These are phyloP conservation scores for Diaporthe sp. DNA, from an alignment of 2,329 filamentous ascomycete species.

Conservation along the genomic window DNA sequence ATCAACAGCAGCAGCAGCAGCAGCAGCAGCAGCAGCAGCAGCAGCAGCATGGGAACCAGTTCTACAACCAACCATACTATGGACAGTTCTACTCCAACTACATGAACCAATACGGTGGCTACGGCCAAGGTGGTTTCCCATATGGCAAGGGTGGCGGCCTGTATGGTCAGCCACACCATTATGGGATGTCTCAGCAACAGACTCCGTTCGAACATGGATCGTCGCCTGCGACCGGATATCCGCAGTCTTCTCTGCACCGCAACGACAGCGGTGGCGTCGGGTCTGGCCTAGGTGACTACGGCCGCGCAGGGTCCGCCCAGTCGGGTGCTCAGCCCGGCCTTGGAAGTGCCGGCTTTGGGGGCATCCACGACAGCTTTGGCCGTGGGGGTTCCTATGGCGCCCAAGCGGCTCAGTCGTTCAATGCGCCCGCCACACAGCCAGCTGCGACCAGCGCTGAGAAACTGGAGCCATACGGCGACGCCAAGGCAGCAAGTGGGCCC, in stretches of 20 bases:
- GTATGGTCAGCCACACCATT: constrained; percentile 68
- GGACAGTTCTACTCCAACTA: constrained; percentile 76
- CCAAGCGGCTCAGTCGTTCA: constrained; percentile 68
- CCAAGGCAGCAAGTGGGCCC: constrained; percentile 67
- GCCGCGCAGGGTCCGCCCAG: constrained; percentile 65
- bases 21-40: constrained; percentile 60
- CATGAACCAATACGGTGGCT: constrained; percentile 66
- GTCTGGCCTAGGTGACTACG: constrained; percentile 68
- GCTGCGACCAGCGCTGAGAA: constrained; percentile 64
- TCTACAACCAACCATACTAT: constrained; percentile 71
- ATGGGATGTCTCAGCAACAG: constrained; percentile 69
- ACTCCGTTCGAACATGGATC: constrained; percentile 69
- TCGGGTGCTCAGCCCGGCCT: constrained; percentile 65
- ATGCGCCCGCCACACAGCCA: constrained; percentile 63
- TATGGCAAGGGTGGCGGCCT: constrained; percentile 68
- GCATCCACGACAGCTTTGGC: constrained; percentile 68
- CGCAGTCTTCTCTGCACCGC: constrained; percentile 66
- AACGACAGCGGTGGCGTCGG: constrained; percentile 64
- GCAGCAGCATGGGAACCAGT: constrained; percentile 53
- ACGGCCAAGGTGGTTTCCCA: constrained; percentile 67
- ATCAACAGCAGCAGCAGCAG: constrained; percentile 61
- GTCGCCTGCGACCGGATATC: constrained; percentile 67
- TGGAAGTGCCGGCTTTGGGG: constrained; percentile 65
- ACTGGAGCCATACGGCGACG: constrained; percentile 71
- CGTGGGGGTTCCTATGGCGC: constrained; percentile 69